Evolutionary conservation across 768 basidiomycete genomes (phyloP), one percentile per base, ranked within the genome.

Genomic region (Termitomyces sp.): DNA sequence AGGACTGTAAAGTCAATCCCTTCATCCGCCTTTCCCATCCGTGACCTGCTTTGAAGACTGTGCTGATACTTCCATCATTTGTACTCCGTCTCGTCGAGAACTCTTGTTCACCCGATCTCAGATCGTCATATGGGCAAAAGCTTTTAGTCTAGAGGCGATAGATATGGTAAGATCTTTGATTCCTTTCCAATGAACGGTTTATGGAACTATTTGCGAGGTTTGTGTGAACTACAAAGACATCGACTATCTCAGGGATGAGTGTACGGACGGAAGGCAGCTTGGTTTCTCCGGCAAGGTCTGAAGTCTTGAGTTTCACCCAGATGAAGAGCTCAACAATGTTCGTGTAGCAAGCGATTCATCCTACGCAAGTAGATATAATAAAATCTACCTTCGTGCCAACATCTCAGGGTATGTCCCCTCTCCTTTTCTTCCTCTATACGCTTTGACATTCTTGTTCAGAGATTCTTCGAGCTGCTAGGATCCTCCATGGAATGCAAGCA

Each of bases 271-370:
- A 0, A 72, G 88, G 47, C 75, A 85, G 55, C 73, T 97, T 14
- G 95, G 95, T 0, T 98, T 94, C 67, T 89, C 87, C n/a, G 95
- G 94, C 45, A 97, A 97, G 82, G 93, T 55, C 18, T 46, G 48
- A 24, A 40, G 26, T 47, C 26, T 5, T 12, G 13, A 9, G n/a
- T 44, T n/a, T 24, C 14, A 26, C 8, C 4, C 12, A 18, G 2
- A 24, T 24, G 18, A 39, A 52, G 26, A n/a, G 26, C 13, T 26
- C 27, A 12, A 27, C 32, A 42, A 13, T 34, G 22, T 14, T 6
- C 8, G 13, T 54, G 26, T 37, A 94, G 92, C 95, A 98, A 94
- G 93, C 90, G 2, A 95, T 98, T 40, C 95, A 98, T 70, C 95
- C 95, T 0, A 74, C 76, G 26, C 95, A 98, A 71, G 83, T 96